A percentile compares a stretch with the other conserved stretches of the same genome.
These are phyloP conservation scores for Saccharomyces uvarum DNA, from an alignment of 1,139 yeast genomes.

Conservation along the genomic window DNA sequence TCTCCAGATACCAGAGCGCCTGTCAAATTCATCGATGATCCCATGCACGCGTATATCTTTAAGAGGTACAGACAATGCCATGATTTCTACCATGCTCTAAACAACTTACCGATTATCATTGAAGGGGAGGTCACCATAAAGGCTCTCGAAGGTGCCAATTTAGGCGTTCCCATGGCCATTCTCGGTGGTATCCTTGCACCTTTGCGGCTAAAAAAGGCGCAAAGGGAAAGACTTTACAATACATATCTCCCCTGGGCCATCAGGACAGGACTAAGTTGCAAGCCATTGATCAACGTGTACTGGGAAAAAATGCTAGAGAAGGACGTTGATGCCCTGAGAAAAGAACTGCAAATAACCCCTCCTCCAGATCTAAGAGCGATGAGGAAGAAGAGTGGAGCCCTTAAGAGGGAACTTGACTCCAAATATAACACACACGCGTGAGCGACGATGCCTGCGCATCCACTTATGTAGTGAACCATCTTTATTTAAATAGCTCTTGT, in stretches of 20 bases:
- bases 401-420: slow-evolving; percentile 21
- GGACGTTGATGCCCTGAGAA: slow-evolving; percentile 65
- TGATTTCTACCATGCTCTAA: slow-evolving; percentile 89
- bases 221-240: slow-evolving; percentile 41
- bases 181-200: slow-evolving; percentile 87
- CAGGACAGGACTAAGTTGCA: slow-evolving; percentile 61
- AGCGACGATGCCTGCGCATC: not conserved
- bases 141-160: slow-evolving; percentile 83
- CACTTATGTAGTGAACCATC: not conserved
- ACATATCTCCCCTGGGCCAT: slow-evolving; percentile 89
- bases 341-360: slow-evolving; percentile 52
- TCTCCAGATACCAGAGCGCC: slow-evolving; percentile 90
- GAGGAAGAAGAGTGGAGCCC: slow-evolving; percentile 36
- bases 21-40: slow-evolving; percentile 80
- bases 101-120: slow-evolving; percentile 81
- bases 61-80: slow-evolving; percentile 94
- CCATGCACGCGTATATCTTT: slow-evolving; percentile 82
- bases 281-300: slow-evolving; percentile 77
- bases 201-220: slow-evolving; percentile 50
- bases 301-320: slow-evolving; percentile 82
- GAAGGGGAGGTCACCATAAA: slow-evolving; percentile 95
- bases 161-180: slow-evolving; percentile 95
- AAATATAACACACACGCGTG: slow-evolving; percentile 18
- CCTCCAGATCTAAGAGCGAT: slow-evolving; percentile 71
- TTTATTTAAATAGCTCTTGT: not conserved